Base-by-base conservation (phyloP, 2,329 filamentous ascomycete genomes). In the Akanthomyces uredinophilus region DNA sequence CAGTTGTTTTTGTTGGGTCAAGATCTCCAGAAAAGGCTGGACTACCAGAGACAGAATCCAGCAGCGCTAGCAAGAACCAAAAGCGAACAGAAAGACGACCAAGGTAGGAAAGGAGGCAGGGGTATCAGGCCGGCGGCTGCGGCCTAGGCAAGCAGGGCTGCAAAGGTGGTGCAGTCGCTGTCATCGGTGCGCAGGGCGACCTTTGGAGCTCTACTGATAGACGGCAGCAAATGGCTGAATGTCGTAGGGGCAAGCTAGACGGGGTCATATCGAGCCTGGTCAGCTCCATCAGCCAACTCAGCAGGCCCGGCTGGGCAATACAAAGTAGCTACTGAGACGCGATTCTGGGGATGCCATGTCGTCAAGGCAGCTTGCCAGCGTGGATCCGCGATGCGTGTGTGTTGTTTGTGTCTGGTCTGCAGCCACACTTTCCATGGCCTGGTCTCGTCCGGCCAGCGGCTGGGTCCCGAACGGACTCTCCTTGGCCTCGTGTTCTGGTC, bases 1-100 rank as follows among this genome's bases (percentile, higher is more conserved):
- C 24, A 2, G 44, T 44, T 52, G 47, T 60, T 51, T 52, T 60
- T 59, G 46, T 46, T 60, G 27, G 49, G 49, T 37, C 22, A 18
- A 53, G 41, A 60, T 60, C n/a, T 53, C 27, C n/a, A n/a, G 5
- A 60, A 29, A n/a, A 37, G 49, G 49, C 47, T 24, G 35, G 29
- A 60, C 49, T 46, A 29, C 46, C 49, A 60, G 27, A 53, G 49
- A 53, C 24, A 37, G 32, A 29, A 50, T 46, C 24, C 39, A 43
- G 47, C 13, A 50, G 57, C 49, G 57, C 44, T 52, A 53, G 32
- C 47, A 22, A 60, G 27, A 46, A 52, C 57, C 57, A 60, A 53
- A 60, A 44, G 49, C 39, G 49, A 53, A 24, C 27, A 24, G 32
- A 13, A 35, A 20, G 13, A 24, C 46, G 47, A 27, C 41, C 35